Percentiles rank a stretch among this genome's conserved stretches.
These are phyloP conservation scores for Marasmius fiardii DNA, from an alignment of 1,284 basidiomycete genomes.

Conservation along the genomic window DNA sequence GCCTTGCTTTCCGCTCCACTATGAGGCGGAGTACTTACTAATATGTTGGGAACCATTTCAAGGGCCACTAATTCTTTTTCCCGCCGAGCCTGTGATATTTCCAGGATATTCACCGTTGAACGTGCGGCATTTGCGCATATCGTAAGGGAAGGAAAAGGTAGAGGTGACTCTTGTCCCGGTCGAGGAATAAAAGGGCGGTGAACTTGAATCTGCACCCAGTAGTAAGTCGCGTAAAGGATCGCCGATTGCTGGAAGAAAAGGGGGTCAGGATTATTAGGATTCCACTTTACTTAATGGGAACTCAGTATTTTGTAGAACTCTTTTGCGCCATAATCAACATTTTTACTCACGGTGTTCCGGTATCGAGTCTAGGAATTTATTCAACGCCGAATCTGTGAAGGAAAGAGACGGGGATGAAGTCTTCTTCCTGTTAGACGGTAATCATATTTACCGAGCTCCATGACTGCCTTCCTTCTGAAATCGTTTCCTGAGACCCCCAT, in stretches of 20 bases:
- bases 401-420: no score
- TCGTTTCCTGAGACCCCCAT: constrained; percentile 43
- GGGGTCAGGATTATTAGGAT: constrained; percentile 57
- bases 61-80: constrained; percentile 8
- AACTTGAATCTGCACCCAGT: constrained; percentile 73
- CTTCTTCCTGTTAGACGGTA: no score
- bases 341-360: constrained; percentile 54
- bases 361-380: constrained; percentile 72
- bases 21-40: constrained; percentile 28
- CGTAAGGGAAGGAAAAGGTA: constrained; percentile 69
- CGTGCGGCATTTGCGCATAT: constrained; percentile 87
- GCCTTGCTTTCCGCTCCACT: background rate
- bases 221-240: constrained; percentile 63
- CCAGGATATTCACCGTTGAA: constrained; percentile 71
- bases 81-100: constrained; percentile 41
- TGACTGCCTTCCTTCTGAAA: constrained; percentile 69
- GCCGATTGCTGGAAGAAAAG: constrained; percentile 71
- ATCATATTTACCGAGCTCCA: constrained; percentile 41
- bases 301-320: background rate
- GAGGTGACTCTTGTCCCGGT: constrained; percentile 48
- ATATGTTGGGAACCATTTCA: constrained; percentile 31
- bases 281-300: constrained; percentile 58
- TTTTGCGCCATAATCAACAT: background rate
- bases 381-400: constrained; percentile 59
- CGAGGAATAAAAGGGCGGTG: constrained; percentile 82